These are phyloP conservation scores for Vanrija sp. DNA, from an alignment of 1,284 basidiomycete genomes.

Conservation along the genomic window DNA sequence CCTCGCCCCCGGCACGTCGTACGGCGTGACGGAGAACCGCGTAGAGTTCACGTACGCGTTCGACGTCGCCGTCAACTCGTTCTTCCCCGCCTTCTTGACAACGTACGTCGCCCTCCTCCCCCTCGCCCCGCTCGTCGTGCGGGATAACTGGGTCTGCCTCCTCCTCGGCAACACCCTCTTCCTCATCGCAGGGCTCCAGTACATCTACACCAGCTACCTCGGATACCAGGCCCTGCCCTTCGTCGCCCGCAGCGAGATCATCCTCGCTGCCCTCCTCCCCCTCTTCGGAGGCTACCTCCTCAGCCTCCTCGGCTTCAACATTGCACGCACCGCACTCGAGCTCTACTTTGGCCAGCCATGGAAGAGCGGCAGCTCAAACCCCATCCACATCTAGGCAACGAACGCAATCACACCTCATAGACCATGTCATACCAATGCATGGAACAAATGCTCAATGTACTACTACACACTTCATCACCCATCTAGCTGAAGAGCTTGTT, in stretches of 20 bases:
- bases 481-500: slow-evolving; percentile 70
- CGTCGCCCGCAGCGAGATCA: slow-evolving; percentile 75
- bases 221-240: slow-evolving; percentile 86
- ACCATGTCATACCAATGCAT: too few species aligned
- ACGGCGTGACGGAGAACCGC: slow-evolving; percentile 63
- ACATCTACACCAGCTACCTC: slow-evolving; percentile 83
- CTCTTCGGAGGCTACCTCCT: slow-evolving; percentile 77
- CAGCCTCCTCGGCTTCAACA: slow-evolving; percentile 82
- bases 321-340: slow-evolving; percentile 69
- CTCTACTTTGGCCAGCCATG: slow-evolving; percentile 64
- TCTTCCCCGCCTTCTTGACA: slow-evolving; percentile 86
- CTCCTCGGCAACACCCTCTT: slow-evolving; percentile 83
- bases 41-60: slow-evolving; percentile 92
- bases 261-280: slow-evolving; percentile 78
- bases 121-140: slow-evolving; percentile 72
- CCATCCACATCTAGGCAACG: not conserved
- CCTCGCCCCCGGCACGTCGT: slow-evolving; percentile 60
- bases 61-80: slow-evolving; percentile 90
- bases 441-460: too few species aligned
- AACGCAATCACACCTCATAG: not conserved
- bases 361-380: not conserved
- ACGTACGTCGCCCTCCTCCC: slow-evolving; percentile 81
- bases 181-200: slow-evolving; percentile 76
- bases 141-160: slow-evolving; percentile 83
- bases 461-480: not conserved